Evolutionary conservation across 2,329 filamentous ascomycete genomes (phyloP).

Genomic region (Massarina eburnea): DNA sequence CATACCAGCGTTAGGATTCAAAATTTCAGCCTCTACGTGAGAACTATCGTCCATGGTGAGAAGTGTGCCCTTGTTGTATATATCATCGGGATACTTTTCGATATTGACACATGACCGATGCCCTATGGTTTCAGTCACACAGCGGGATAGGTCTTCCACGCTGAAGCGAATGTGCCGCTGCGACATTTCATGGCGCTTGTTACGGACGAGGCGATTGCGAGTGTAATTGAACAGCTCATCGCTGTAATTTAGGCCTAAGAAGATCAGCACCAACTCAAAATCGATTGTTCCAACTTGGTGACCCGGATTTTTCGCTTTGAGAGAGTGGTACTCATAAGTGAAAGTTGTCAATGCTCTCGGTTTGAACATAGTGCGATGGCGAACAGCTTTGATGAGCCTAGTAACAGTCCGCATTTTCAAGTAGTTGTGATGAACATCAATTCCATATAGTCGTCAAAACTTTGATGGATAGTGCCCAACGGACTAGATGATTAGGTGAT

Average conservation of each 20-base stretch:
- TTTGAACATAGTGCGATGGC: no score
- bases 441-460: no score
- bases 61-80: slow-evolving; percentile 39
- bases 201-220: slow-evolving; percentile 26
- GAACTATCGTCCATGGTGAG: slow-evolving; percentile 40
- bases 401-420: no score
- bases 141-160: slow-evolving; percentile 26
- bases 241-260: slow-evolving; percentile 15
- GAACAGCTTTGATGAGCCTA: no score
- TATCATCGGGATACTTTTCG: slow-evolving; percentile 35
- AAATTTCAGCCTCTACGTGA: slow-evolving; percentile 41
- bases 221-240: slow-evolving; percentile 33
- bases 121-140: slow-evolving; percentile 26
- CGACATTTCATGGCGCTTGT: slow-evolving; percentile 25
- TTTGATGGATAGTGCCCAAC: no score
- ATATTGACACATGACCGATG: slow-evolving; percentile 27
- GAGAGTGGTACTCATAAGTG: no score
- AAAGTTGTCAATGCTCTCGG: no score
- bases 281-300: no score
- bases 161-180: slow-evolving; percentile 30
- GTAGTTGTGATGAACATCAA: no score
- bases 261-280: no score
- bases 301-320: no score
- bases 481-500: no score
- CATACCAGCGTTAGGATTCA: slow-evolving; percentile 39